These are phyloP conservation scores for Anthracocystis walkeri DNA, from an alignment of 1,284 basidiomycete species.

Conservation along the genomic window DNA sequence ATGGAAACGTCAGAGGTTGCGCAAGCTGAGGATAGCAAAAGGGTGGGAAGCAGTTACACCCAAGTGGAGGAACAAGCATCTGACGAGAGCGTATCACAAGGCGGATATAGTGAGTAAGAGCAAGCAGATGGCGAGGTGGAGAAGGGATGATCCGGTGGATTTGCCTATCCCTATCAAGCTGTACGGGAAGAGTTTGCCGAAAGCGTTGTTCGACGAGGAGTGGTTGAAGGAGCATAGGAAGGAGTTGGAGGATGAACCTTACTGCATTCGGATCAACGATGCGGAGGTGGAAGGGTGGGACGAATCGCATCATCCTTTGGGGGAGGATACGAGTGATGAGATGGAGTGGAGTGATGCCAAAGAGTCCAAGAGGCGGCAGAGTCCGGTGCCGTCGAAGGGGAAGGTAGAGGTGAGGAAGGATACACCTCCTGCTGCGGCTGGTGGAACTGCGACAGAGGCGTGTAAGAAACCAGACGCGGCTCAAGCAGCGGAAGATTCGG, in stretches of 20 bases:
- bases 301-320: constrained; percentile 46
- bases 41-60: constrained; percentile 58
- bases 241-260: constrained; percentile 51
- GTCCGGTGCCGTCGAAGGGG: no score
- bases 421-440: not conserved
- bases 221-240: constrained; percentile 50
- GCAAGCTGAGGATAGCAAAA: constrained; percentile 50
- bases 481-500: constrained; percentile 21
- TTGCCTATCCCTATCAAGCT: constrained; percentile 53
- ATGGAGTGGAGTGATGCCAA: constrained; percentile 59
- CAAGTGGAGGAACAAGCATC: constrained; percentile 54
- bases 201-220: constrained; percentile 47
- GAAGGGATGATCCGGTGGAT: constrained; percentile 54
- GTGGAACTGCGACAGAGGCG: not conserved
- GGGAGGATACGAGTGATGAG: constrained; percentile 56
- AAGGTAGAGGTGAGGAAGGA: not conserved
- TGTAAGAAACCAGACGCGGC: constrained; percentile 1
- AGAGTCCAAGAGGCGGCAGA: constrained; percentile 33
- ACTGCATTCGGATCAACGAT: constrained; percentile 52
- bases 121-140: constrained; percentile 56
- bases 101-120: constrained; percentile 55
- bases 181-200: constrained; percentile 48
- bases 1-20: constrained; percentile 49
- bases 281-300: constrained; percentile 51
- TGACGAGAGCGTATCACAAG: constrained; percentile 52